Conservation (phyloP, 2,329 filamentous ascomycete genomes). For the Periconia macrospinosa region DNA sequence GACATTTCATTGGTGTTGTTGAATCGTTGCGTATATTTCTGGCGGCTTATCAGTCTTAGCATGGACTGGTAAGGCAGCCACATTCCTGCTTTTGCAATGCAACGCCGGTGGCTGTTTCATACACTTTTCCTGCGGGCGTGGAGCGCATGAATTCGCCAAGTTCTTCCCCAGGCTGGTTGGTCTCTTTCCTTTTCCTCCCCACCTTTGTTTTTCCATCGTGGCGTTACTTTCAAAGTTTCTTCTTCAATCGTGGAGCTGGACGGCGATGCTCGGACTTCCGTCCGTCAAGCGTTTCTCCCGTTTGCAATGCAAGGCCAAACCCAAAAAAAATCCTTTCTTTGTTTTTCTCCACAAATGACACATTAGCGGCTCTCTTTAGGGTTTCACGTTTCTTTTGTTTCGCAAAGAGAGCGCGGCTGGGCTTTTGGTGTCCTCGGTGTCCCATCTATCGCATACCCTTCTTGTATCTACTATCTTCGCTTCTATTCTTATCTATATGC, state of each 20-base stretch:
- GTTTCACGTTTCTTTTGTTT: not conserved
- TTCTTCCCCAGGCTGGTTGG: conserved; percentile 10
- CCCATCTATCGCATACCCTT: conserved; percentile 29
- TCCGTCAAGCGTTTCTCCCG: not conserved
- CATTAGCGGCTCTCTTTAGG: not conserved
- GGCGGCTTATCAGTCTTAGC: not conserved
- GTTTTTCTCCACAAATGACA: conserved; percentile 2
- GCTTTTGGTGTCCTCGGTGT: not conserved
- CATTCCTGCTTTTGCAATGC: not conserved
- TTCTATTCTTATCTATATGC: conserved; percentile 6
- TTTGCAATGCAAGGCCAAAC: not conserved
- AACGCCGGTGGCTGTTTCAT: conserved; percentile 26
- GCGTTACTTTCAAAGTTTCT: not conserved
- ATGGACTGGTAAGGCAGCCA: not conserved
- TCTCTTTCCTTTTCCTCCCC: not conserved
- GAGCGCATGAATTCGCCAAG: not conserved
- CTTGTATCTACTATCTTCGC: conserved; percentile 30
- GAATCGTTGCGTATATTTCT: not conserved
- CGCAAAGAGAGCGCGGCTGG: not conserved
- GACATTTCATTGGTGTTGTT: not conserved
- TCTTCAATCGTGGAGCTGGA: not conserved
- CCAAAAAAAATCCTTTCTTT: not conserved
- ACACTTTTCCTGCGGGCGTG: not conserved
- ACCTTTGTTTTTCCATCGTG: conserved; percentile 4
- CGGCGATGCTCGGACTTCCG: not conserved